Evolutionary conservation across 2,329 filamentous ascomycete species (phyloP).

Genomic region (Byssochlamys sp.): DNA sequence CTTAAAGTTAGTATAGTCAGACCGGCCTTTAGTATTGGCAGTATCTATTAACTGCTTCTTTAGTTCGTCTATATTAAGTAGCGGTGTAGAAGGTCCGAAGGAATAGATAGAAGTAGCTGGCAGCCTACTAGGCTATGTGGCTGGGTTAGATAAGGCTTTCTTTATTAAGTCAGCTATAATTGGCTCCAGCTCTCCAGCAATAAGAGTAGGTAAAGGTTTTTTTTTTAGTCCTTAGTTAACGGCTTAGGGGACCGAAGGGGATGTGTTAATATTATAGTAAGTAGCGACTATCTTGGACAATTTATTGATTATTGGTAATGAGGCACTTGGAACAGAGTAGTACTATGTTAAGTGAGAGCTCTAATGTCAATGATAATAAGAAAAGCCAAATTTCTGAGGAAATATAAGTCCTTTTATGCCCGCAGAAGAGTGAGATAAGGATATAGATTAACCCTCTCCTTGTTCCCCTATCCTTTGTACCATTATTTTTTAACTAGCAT

Average conservation of each 20-base stretch:
- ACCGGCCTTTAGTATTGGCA: not conserved
- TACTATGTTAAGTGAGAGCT: not conserved
- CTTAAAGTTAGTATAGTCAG: not conserved
- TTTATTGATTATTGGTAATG: not conserved
- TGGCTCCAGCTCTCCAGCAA: not conserved
- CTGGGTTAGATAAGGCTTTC: slow-evolving; percentile 6
- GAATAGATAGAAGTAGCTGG: slow-evolving; percentile 4
- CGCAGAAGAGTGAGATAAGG: too few species aligned
- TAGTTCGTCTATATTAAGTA: slow-evolving; percentile 7
- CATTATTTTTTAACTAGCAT: too few species aligned
- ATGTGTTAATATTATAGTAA: not conserved
- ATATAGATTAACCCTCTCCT: too few species aligned
- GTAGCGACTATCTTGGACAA: not conserved
- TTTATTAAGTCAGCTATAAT: not conserved
- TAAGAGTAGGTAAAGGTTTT: not conserved
- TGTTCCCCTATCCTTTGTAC: too few species aligned
- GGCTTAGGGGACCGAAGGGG: not conserved
- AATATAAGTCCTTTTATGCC: not conserved
- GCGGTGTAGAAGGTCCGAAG: slow-evolving; percentile 6
- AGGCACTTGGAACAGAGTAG: not conserved
- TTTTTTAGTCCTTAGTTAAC: not conserved
- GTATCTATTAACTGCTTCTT: slow-evolving; percentile 5
- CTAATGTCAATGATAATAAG: not conserved
- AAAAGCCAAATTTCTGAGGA: not conserved
- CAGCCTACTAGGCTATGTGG: slow-evolving; percentile 5